phyloP scores from a whole-genome alignment of 768 basidiomycete species.

The Psilocybe cubensis region DNA sequence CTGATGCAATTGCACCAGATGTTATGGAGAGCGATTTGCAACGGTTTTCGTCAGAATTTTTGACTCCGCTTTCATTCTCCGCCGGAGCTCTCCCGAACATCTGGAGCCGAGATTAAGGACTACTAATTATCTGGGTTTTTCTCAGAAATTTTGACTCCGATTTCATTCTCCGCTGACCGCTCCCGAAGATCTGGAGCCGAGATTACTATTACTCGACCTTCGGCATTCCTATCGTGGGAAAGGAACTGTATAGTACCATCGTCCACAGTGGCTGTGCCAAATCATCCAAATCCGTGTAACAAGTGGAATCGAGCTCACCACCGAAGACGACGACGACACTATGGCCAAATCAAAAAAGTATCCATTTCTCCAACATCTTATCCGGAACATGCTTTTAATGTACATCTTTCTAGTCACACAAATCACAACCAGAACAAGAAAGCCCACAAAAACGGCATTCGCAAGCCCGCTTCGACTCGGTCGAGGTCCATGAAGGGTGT shows the following conservation, averaged over 20 bases:
- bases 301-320: slow-evolving; percentile 24
- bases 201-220: too few species aligned
- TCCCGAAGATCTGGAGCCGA: too few species aligned
- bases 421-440: slow-evolving; percentile 97
- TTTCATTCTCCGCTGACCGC: too few species aligned
- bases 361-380: slow-evolving; percentile 21
- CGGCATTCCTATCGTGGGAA: slow-evolving; percentile 21
- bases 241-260: slow-evolving; percentile 41
- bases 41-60: too few species aligned
- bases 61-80: too few species aligned
- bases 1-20: too few species aligned
- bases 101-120: too few species aligned
- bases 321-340: slow-evolving; percentile 37
- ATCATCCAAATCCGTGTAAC: slow-evolving; percentile 1
- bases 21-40: too few species aligned
- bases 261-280: slow-evolving; percentile 49
- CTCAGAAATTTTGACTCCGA: too few species aligned
- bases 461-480: slow-evolving; percentile 72
- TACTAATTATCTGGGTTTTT: too few species aligned
- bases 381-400: background rate
- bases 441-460: slow-evolving; percentile 98
- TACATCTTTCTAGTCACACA: slow-evolving; percentile 62
- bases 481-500: slow-evolving; percentile 91
- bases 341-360: slow-evolving; percentile 99
- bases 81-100: too few species aligned